Conservation (phyloP, 345 rosid species). For the Durio zibethinus region DNA sequence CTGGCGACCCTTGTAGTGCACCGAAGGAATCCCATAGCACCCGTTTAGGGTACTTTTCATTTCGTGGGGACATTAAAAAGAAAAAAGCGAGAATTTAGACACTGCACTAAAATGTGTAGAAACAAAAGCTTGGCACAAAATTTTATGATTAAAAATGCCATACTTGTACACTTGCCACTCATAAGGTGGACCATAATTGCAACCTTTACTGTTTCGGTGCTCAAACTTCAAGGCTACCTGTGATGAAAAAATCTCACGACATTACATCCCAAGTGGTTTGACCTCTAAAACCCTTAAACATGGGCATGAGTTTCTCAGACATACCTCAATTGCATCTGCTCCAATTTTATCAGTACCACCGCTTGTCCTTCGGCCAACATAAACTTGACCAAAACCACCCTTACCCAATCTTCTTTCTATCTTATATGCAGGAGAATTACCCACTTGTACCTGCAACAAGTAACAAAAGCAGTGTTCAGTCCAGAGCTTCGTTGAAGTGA, state of each 20-base stretch:
- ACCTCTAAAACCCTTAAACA: neutral
- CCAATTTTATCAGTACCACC: slow-evolving; percentile 70
- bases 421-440: slow-evolving; percentile 80
- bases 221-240: slow-evolving; percentile 97
- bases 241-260: slow-evolving; percentile 18
- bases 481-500: neutral
- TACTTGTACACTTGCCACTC: slow-evolving; percentile 99
- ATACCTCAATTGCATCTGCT: slow-evolving; percentile 80
- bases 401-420: slow-evolving; percentile 86
- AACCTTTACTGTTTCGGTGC: slow-evolving; percentile 91
- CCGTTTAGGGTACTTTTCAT: slow-evolving; percentile 55
- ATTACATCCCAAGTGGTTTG: slow-evolving; percentile 14
- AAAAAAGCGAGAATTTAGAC: neutral
- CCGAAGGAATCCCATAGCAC: slow-evolving; percentile 85
- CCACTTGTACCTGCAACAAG: slow-evolving; percentile 81
- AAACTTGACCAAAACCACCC: slow-evolving; percentile 99
- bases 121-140: neutral
- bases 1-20: slow-evolving; percentile 88
- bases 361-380: slow-evolving; percentile 77
- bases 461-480: neutral
- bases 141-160: slow-evolving; percentile 3
- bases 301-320: neutral
- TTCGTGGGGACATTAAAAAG: neutral
- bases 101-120: neutral
- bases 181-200: slow-evolving; percentile 92